These are phyloP conservation scores for Microsporum ferrugineum DNA, from an alignment of 2,329 filamentous ascomycete genomes.

Conservation along the genomic window DNA sequence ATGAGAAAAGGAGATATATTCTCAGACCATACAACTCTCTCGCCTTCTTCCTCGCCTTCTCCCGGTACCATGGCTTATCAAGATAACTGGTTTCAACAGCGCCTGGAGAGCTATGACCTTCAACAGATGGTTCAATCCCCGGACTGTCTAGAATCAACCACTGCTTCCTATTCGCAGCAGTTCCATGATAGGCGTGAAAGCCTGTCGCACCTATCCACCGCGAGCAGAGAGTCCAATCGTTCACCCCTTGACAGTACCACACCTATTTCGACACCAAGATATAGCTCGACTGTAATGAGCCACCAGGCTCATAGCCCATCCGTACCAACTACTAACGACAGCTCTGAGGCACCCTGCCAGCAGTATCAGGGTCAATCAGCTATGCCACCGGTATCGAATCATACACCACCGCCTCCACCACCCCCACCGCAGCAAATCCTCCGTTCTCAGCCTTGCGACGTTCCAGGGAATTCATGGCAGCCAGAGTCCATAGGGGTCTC, in stretches of 20 bases:
- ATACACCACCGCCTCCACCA: conserved; percentile 26
- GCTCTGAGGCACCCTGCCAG: conserved; percentile 21
- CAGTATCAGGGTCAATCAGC: conserved; percentile 24
- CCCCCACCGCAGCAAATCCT: conserved; percentile 30
- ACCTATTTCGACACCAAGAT: conserved; percentile 23
- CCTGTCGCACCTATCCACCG: not conserved
- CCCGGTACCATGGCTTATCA: conserved; percentile 35
- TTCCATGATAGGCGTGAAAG: not conserved
- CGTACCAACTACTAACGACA: conserved; percentile 24
- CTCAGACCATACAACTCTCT: conserved; percentile 37
- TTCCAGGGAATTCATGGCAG: conserved; percentile 32
- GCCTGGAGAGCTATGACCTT: conserved; percentile 43
- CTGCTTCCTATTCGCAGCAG: not conserved
- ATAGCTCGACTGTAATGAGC: conserved; percentile 23
- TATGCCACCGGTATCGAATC: conserved; percentile 22
- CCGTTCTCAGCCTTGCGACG: conserved; percentile 30
- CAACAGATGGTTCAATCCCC: conserved; percentile 19
- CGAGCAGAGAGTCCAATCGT: not conserved
- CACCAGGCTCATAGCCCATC: conserved; percentile 25
- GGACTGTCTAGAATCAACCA: conserved; percentile 11
- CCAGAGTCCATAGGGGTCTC: conserved; percentile 29
- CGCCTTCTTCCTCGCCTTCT: conserved; percentile 22
- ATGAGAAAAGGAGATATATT: conserved; percentile 35
- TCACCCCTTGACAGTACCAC: conserved; percentile 5
- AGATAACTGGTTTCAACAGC: conserved; percentile 37